These are phyloP conservation scores for Penicillium riverlandense DNA, from an alignment of 495 filamentous ascomycete species.

Conservation along the genomic window DNA sequence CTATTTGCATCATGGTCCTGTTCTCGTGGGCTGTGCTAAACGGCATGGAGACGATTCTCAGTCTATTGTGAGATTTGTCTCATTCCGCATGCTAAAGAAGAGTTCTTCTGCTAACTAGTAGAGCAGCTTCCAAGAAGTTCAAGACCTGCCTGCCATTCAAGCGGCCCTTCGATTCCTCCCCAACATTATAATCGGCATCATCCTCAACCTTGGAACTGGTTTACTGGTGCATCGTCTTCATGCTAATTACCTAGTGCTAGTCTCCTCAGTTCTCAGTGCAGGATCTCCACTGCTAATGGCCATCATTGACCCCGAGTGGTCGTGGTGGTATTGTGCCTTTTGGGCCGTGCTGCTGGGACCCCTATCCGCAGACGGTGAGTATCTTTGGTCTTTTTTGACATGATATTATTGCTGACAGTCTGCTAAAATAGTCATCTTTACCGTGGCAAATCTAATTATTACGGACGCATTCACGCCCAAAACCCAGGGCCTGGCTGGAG, in stretches of 20 bases:
- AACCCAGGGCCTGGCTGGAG: slow-evolving; percentile 55
- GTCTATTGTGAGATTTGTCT: slow-evolving; percentile 31
- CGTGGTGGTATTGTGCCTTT: slow-evolving; percentile 53
- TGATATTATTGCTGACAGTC: slow-evolving; percentile 27
- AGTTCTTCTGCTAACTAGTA: neutral
- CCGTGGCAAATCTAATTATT: slow-evolving; percentile 51
- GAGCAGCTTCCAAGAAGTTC: slow-evolving; percentile 41
- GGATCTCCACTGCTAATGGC: slow-evolving; percentile 49
- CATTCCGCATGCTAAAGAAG: neutral
- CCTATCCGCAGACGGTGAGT: slow-evolving; percentile 43
- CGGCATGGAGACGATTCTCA: slow-evolving; percentile 43
- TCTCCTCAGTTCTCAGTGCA: slow-evolving; percentile 33
- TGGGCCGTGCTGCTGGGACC: slow-evolving; percentile 39
- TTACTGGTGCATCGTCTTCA: slow-evolving; percentile 42
- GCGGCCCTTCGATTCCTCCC: slow-evolving; percentile 51
- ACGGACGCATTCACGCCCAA: slow-evolving; percentile 48
- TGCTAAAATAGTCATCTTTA: slow-evolving; percentile 38
- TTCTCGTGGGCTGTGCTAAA: slow-evolving; percentile 43
- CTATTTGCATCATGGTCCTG: slow-evolving; percentile 43
- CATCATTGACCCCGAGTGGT: slow-evolving; percentile 31
- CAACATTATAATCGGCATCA: slow-evolving; percentile 37
- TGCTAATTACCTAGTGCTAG: slow-evolving; percentile 37
- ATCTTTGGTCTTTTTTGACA: slow-evolving; percentile 3
- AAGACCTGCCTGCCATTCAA: slow-evolving; percentile 35
- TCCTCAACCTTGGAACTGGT: slow-evolving; percentile 47